A percentile compares a stretch with the other conserved stretches of the same genome.
Conservation (phyloP, 768 basidiomycete genomes). For the Cyathus striatus region DNA sequence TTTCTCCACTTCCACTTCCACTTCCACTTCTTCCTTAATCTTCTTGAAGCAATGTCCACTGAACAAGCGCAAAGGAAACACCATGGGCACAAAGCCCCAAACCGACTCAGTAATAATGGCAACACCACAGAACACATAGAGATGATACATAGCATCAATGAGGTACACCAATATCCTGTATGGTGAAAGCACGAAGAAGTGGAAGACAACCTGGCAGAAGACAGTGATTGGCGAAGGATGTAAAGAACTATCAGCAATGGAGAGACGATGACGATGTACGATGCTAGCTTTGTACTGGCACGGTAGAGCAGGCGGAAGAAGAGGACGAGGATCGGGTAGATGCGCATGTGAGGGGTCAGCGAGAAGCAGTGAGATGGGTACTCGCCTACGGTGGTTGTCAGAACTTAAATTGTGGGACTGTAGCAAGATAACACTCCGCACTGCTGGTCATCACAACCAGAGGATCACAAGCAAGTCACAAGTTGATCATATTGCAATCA, state of each 20-base stretch:
- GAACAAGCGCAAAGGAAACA: neutral
- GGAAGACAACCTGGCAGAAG: slow-evolving; percentile 31
- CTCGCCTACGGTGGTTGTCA: too few relatives aligned
- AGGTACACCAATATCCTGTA: slow-evolving; percentile 30
- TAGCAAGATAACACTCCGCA: too few relatives aligned
- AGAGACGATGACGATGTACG: slow-evolving; percentile 10
- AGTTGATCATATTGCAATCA: too few relatives aligned
- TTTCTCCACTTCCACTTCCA: neutral
- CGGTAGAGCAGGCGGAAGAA: neutral
- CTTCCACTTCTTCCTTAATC: neutral
- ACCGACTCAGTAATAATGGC: slow-evolving; percentile 51
- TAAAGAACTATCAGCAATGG: slow-evolving; percentile 27
- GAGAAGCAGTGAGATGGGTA: too few relatives aligned
- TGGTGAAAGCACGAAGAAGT: slow-evolving; percentile 41
- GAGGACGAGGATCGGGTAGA: too few relatives aligned
- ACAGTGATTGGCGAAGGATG: slow-evolving; percentile 43
- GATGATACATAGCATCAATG: slow-evolving; percentile 41
- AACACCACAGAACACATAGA: slow-evolving; percentile 52
- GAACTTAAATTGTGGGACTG: too few relatives aligned
- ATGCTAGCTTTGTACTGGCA: neutral
- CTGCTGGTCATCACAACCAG: too few relatives aligned
- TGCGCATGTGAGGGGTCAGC: too few relatives aligned
- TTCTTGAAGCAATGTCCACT: neutral
- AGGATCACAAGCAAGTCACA: too few relatives aligned
- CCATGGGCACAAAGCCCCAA: slow-evolving; percentile 33